A percentile compares a stretch with the other conserved stretches of the same genome.
phyloP scores from a whole-genome alignment of 768 basidiomycete species.

The Pleurotus sapidus region DNA sequence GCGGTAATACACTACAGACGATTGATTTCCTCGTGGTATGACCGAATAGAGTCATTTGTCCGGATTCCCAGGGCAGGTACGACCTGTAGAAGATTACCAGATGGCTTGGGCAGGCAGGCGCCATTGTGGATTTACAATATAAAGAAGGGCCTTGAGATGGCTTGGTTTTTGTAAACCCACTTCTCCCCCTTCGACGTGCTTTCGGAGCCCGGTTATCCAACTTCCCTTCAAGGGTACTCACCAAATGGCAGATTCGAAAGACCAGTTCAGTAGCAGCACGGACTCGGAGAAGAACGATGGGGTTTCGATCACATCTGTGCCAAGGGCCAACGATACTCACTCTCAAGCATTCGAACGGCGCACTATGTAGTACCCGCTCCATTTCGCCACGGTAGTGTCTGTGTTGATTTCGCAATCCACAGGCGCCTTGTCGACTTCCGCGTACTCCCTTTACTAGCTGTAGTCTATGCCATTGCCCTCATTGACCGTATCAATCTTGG shows the following conservation, averaged over 20 bases:
- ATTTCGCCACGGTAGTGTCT: neutral
- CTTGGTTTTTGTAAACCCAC: neutral
- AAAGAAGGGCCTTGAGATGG: neutral
- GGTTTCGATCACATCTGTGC: slow-evolving; percentile 15
- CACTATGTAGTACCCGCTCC: slow-evolving; percentile 28
- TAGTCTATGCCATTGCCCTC: slow-evolving; percentile 39
- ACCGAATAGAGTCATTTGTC: neutral
- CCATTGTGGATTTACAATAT: neutral
- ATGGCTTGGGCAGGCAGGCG: neutral
- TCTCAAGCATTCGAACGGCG: slow-evolving; percentile 29
- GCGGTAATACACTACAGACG: slow-evolving; percentile 1
- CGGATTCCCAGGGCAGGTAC: slow-evolving; percentile 6
- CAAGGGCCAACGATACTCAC: slow-evolving; percentile 6
- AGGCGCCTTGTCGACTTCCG: slow-evolving; percentile 41
- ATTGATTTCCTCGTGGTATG: neutral
- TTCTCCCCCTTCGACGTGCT: neutral
- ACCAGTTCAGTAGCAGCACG: neutral
- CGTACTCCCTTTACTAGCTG: slow-evolving; percentile 37
- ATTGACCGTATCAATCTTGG: slow-evolving; percentile 44
- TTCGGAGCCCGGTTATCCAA: neutral
- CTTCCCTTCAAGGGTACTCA: too few species aligned
- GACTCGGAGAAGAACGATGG: slow-evolving; percentile 11
- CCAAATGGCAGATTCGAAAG: slow-evolving; percentile 4
- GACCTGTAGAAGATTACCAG: slow-evolving; percentile 1
- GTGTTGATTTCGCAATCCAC: neutral